phyloP scores from a whole-genome alignment of 805 yeast species.

The Myxozyma melibiosi region DNA sequence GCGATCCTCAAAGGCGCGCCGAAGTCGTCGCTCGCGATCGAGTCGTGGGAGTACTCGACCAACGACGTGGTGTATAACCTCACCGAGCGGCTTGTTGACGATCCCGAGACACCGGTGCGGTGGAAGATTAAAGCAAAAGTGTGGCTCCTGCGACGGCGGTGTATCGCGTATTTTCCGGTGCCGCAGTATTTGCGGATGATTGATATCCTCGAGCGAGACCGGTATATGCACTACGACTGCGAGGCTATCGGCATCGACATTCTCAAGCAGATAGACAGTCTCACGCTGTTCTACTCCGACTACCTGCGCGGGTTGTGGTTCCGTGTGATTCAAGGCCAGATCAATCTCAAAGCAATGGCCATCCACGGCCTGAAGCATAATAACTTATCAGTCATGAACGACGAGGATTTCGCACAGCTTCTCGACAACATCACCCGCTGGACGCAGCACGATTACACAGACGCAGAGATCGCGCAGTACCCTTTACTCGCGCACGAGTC shows the following conservation, averaged over 20 bases:
- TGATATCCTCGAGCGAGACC: background rate
- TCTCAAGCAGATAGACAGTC: background rate
- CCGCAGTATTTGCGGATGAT: background rate
- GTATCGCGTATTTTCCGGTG: background rate
- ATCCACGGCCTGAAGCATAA: too few relatives aligned
- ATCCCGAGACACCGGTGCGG: too few relatives aligned
- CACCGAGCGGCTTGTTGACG: background rate
- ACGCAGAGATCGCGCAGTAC: too few relatives aligned
- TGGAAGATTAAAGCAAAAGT: background rate
- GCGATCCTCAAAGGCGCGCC: background rate
- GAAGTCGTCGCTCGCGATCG: background rate
- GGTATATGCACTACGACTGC: background rate
- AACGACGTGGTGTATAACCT: background rate
- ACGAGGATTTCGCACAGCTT: too few relatives aligned
- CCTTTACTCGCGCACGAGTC: too few relatives aligned
- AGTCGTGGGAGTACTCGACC: constrained; percentile 7
- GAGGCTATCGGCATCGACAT: background rate
- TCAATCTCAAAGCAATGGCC: too few relatives aligned
- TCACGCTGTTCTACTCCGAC: background rate
- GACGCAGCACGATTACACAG: too few relatives aligned
- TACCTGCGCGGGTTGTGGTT: too few relatives aligned
- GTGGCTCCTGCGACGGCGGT: background rate
- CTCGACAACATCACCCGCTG: too few relatives aligned
- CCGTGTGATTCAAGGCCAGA: too few relatives aligned
- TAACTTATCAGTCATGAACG: too few relatives aligned